These are phyloP conservation scores for Fusarium nurragi DNA, from an alignment of 2,329 filamentous ascomycete genomes.

Conservation along the genomic window DNA sequence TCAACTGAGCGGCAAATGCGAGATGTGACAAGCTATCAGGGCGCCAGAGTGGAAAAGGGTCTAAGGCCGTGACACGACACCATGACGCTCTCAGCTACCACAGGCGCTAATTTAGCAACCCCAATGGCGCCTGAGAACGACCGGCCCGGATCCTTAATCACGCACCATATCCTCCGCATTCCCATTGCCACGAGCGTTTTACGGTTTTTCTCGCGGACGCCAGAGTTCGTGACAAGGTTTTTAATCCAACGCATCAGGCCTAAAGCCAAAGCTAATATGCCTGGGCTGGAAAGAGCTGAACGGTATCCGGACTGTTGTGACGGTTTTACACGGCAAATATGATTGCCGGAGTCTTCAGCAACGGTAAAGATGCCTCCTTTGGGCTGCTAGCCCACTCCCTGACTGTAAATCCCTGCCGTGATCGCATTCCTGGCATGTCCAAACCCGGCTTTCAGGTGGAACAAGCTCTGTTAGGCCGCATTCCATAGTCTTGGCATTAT, in stretches of 20 bases:
- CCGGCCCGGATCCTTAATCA: too few relatives aligned
- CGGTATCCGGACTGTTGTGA: neutral
- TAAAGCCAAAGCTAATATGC: neutral
- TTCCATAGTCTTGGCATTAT: conserved; percentile 15
- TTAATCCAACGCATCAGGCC: neutral
- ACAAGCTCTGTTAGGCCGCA: conserved; percentile 9
- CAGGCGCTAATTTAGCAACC: neutral
- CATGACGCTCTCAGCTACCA: neutral
- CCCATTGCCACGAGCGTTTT: conserved; percentile 1
- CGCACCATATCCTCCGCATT: neutral
- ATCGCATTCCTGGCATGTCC: conserved; percentile 31
- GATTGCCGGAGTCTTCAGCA: neutral
- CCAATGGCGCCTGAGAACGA: neutral
- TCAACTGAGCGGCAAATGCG: neutral
- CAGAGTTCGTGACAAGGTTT: conserved; percentile 15
- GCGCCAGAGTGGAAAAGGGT: neutral
- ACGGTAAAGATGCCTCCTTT: neutral
- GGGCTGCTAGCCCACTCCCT: neutral
- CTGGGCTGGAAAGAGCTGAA: neutral
- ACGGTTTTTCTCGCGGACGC: neutral
- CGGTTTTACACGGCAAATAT: neutral
- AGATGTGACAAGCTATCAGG: neutral
- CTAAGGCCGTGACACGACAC: neutral
- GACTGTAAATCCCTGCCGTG: conserved; percentile 10
- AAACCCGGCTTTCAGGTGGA: conserved; percentile 24